Percentiles rank a stretch among this genome's conserved stretches.
Conservation (phyloP, 768 basidiomycete genomes). For the Crepidotus variabilis region DNA sequence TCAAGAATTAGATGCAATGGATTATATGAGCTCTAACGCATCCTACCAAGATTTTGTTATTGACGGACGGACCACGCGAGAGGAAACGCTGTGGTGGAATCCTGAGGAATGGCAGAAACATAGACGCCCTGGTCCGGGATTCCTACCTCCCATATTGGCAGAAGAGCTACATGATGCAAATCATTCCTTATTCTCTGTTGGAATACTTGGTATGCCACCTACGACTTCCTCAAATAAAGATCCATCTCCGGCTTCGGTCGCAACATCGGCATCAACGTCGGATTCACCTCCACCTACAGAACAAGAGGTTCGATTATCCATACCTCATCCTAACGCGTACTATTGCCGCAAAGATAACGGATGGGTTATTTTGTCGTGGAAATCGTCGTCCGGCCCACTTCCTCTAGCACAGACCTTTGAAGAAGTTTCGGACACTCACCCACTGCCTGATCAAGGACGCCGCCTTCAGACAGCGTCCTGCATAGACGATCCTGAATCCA, state of each 20-base stretch:
- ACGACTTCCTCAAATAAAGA: constrained; percentile 14
- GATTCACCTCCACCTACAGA: constrained; percentile 33
- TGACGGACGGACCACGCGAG: constrained; percentile 53
- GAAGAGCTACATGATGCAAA: constrained; percentile 69
- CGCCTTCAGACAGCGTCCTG: constrained; percentile 50
- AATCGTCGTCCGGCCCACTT: constrained; percentile 56
- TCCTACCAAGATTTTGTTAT: constrained; percentile 38
- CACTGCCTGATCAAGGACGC: constrained; percentile 53
- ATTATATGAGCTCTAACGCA: constrained; percentile 18
- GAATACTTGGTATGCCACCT: constrained; percentile 23
- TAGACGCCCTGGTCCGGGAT: constrained; percentile 65
- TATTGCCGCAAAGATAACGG: constrained; percentile 81
- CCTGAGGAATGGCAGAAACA: constrained; percentile 36
- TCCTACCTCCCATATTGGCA: constrained; percentile 64
- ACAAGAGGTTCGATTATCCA: constrained; percentile 61
- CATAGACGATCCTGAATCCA: constrained; percentile 44
- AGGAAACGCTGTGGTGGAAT: constrained; percentile 75
- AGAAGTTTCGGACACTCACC: constrained; percentile 27
- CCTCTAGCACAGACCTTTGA: constrained; percentile 56
- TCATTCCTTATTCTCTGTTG: constrained; percentile 67
- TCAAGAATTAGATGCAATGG: constrained; percentile 20
- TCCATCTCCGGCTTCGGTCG: constrained; percentile 19
- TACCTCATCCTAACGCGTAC: constrained; percentile 81
- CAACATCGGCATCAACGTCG: constrained; percentile 15
- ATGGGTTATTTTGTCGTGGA: constrained; percentile 77